Conservation (phyloP, 805 yeast genomes). For the Schwanniomyces polymorphus region DNA sequence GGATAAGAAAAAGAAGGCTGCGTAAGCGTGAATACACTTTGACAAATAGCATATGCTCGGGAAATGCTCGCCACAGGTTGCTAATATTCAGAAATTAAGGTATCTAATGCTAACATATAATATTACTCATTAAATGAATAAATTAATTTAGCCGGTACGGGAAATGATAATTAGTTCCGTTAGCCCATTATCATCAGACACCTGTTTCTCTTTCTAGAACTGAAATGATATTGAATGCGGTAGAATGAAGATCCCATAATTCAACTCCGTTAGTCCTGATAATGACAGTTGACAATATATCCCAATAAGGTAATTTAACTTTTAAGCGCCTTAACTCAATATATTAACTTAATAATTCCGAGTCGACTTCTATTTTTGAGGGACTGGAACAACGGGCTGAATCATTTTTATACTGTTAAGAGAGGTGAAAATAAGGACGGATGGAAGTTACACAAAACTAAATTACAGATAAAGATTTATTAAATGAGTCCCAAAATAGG, state of each 20-base stretch:
- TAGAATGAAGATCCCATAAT: background rate
- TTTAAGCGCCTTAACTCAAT: background rate
- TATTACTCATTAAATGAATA: too few relatives aligned
- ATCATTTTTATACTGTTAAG: background rate
- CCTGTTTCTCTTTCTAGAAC: background rate
- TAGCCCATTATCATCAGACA: background rate
- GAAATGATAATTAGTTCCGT: background rate
- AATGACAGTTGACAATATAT: background rate
- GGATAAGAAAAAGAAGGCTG: background rate
- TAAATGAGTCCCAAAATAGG: too few relatives aligned
- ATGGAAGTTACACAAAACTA: background rate
- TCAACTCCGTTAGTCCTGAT: background rate
- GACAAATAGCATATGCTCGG: too few relatives aligned
- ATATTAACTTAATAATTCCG: background rate
- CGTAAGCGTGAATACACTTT: background rate
- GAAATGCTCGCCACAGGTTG: too few relatives aligned
- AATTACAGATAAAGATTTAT: too few relatives aligned
- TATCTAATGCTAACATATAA: too few relatives aligned
- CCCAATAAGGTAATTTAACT: background rate
- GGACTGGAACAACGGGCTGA: background rate
- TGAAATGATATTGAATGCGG: background rate
- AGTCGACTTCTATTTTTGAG: background rate
- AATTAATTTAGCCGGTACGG: too few relatives aligned
- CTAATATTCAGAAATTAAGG: too few relatives aligned
- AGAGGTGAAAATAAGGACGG: background rate